A percentile compares a stretch with the other conserved stretches of the same genome.
Evolutionary conservation across 768 basidiomycete genomes (phyloP).

Genomic region (Mrakia gelida): DNA sequence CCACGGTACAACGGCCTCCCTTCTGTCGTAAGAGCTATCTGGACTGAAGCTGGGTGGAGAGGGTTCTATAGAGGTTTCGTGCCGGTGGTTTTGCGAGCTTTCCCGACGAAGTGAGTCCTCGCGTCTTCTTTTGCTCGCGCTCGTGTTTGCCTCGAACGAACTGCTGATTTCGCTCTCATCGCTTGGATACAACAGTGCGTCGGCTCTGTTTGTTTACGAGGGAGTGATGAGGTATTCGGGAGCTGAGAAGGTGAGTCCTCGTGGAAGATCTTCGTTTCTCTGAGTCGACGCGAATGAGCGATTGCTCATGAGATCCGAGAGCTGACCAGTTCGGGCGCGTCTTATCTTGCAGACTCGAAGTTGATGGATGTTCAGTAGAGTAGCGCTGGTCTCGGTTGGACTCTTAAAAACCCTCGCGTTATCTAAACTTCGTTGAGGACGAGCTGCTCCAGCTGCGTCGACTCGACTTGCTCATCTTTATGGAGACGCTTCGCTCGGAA

Average conservation of each 20-base stretch:
- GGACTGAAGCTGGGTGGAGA: conserved; percentile 52
- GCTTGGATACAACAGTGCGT: conserved; percentile 47
- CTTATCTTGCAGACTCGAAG: too few species aligned
- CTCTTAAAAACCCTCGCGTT: too few species aligned
- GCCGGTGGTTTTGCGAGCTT: conserved; percentile 65
- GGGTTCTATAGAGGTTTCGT: conserved; percentile 66
- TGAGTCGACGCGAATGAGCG: too few species aligned
- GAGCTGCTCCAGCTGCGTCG: background rate
- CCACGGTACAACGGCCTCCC: conserved; percentile 51
- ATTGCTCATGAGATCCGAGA: too few species aligned
- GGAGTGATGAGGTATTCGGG: conserved; percentile 61
- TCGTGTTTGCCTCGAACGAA: too few species aligned
- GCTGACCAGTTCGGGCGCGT: too few species aligned
- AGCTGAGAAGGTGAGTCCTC: conserved; percentile 57
- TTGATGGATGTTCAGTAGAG: too few species aligned
- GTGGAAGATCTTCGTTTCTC: too few species aligned
- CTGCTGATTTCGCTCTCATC: background rate
- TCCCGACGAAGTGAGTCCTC: conserved; percentile 57
- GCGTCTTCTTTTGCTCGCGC: too few species aligned
- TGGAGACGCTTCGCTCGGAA: background rate
- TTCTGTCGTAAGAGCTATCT: conserved; percentile 55
- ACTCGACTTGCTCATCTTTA: background rate
- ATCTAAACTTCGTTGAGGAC: background rate
- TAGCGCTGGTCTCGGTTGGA: too few species aligned
- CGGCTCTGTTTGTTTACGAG: conserved; percentile 74